Conservation (phyloP, 768 basidiomycete genomes). For the Boletus rufocinnamomeus region DNA sequence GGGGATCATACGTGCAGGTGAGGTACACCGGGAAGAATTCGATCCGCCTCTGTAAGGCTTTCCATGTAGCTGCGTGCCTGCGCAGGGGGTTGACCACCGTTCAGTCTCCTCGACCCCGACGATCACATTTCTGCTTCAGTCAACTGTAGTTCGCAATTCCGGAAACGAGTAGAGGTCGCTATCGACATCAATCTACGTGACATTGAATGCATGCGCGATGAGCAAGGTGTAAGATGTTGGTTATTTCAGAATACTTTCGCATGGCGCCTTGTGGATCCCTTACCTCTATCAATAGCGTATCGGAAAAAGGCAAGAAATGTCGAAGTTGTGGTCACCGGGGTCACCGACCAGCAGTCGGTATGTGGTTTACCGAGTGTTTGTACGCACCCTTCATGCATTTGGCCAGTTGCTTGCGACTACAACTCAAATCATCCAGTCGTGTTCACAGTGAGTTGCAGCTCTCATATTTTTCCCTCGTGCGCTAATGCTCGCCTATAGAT, state of each 20-base stretch:
- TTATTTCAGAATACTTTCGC: neutral
- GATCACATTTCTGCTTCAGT: conserved; percentile 1
- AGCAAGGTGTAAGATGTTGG: conserved; percentile 6
- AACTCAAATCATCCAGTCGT: conserved; percentile 8
- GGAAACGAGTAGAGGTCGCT: neutral
- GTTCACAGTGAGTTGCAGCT: conserved; percentile 9
- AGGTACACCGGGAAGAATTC: conserved; percentile 1
- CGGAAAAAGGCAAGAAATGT: conserved; percentile 9
- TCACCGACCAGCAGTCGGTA: conserved; percentile 3
- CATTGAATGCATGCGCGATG: neutral
- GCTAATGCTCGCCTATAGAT: conserved; percentile 1
- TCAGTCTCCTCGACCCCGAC: conserved; percentile 5
- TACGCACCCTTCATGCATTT: neutral
- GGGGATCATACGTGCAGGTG: neutral
- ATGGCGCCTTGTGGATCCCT: neutral
- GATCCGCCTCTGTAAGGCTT: conserved; percentile 8
- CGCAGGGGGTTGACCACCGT: neutral
- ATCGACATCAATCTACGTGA: conserved; percentile 9
- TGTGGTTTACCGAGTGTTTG: neutral
- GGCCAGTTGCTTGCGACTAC: conserved; percentile 13
- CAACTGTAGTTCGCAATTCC: neutral
- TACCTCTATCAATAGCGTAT: conserved; percentile 6
- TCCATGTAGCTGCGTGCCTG: neutral
- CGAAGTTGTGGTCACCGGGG: conserved; percentile 10
- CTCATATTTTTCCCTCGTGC: neutral